Evolutionary conservation across 2,329 filamentous ascomycete genomes (phyloP).

Genomic region (Aspergillus persii): DNA sequence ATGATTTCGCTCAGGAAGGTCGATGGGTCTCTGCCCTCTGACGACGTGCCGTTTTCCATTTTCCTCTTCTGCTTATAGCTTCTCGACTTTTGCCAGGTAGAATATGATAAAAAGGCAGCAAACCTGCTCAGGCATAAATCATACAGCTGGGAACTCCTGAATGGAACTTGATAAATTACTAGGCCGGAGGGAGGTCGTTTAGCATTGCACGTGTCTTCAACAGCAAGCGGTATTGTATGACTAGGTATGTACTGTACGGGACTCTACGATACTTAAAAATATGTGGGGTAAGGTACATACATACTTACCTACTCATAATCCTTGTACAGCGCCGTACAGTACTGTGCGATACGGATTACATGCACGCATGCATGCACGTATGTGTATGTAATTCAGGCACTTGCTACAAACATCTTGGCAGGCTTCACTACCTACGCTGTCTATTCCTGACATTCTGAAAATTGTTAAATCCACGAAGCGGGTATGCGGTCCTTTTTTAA

Average conservation of each 20-base stretch:
- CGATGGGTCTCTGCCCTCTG: constrained; percentile 85
- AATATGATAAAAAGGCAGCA: not conserved
- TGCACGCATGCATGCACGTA: too few relatives aligned
- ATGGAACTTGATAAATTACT: not conserved
- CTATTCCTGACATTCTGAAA: not conserved
- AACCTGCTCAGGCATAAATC: too few relatives aligned
- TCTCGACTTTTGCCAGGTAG: not conserved
- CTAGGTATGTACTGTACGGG: too few relatives aligned
- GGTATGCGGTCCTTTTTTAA: constrained; percentile 54
- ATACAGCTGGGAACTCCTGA: not conserved
- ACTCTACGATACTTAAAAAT: too few relatives aligned
- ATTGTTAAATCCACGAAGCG: not conserved
- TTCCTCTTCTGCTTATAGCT: not conserved
- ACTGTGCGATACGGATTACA: too few relatives aligned
- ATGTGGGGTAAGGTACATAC: too few relatives aligned
- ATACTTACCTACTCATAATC: too few relatives aligned
- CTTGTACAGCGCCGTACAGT: too few relatives aligned
- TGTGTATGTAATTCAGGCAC: too few relatives aligned
- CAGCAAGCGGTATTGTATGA: too few relatives aligned
- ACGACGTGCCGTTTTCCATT: constrained; percentile 73
- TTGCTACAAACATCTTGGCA: not conserved
- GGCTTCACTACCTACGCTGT: too few relatives aligned
- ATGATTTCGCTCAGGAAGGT: constrained; percentile 93
- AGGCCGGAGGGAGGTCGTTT: too few relatives aligned
- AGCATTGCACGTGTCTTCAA: not conserved